Evolutionary conservation across 306 rosid species (phyloP).

Genomic region (Lathyrus oleraceus): DNA sequence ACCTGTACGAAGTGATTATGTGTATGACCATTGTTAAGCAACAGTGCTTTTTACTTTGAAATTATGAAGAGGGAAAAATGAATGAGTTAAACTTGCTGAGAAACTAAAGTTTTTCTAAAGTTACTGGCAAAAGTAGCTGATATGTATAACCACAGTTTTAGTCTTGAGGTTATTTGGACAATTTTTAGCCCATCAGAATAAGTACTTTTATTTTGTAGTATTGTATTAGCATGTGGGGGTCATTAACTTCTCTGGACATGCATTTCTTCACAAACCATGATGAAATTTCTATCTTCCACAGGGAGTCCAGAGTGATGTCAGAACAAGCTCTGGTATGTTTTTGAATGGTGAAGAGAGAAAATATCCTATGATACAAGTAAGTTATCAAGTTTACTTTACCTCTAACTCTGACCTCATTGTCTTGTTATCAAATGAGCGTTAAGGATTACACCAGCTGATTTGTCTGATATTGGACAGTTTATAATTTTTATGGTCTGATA

Average conservation of each 20-base stretch:
- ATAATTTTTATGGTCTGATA: not conserved
- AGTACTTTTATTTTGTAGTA: not conserved
- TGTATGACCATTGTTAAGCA: not conserved
- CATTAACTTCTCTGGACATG: conserved; percentile 18
- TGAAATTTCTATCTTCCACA: conserved; percentile 41
- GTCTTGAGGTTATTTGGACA: not conserved
- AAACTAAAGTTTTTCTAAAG: not conserved
- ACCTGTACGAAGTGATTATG: not conserved
- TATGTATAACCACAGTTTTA: not conserved
- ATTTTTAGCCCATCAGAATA: not conserved
- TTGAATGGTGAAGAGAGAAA: conserved; percentile 62
- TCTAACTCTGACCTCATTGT: conserved; percentile 4
- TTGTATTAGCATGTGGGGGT: conserved; percentile 15
- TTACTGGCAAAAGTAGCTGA: not conserved
- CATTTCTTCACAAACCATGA: conserved; percentile 28
- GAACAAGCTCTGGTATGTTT: conserved; percentile 99
- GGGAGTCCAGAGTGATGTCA: conserved; percentile 86
- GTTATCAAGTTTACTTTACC: conserved; percentile 26
- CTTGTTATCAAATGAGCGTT: conserved; percentile 3
- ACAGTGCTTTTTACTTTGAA: conserved; percentile 1
- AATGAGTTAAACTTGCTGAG: not conserved
- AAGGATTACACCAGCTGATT: conserved; percentile 18
- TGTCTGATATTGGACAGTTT: conserved; percentile 16
- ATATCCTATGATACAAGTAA: conserved; percentile 80
- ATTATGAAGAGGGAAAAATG: not conserved